A percentile compares a stretch with the other conserved stretches of the same genome.
Evolutionary conservation across 805 yeast genomes (phyloP).

Genomic region (Wickerhamiella bombiphila): DNA sequence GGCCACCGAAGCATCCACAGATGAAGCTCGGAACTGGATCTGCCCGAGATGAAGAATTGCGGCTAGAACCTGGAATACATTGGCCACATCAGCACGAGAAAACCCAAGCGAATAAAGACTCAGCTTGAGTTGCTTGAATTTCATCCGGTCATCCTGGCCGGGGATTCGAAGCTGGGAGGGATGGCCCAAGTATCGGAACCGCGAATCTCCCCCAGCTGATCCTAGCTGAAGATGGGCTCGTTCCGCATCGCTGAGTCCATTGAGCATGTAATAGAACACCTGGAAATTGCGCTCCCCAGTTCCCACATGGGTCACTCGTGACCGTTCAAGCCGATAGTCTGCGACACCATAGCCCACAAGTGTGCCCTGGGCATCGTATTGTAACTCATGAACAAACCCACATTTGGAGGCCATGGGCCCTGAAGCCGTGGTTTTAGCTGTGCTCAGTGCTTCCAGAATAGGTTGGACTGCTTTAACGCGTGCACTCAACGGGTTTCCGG

Average conservation of each 20-base stretch:
- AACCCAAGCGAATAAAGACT: constrained; percentile 38
- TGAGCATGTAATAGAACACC: constrained; percentile 40
- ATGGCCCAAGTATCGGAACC: constrained; percentile 32
- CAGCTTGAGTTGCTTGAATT: constrained; percentile 33
- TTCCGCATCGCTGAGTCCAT: constrained; percentile 32
- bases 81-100: constrained; percentile 31
- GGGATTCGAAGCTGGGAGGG: constrained; percentile 26
- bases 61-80: constrained; percentile 34
- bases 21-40: constrained; percentile 23
- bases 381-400: constrained; percentile 42
- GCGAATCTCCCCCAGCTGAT: constrained; percentile 23
- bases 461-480: constrained; percentile 24
- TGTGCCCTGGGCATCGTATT: constrained; percentile 31
- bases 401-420: constrained; percentile 32
- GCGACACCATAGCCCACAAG: constrained; percentile 40
- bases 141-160: constrained; percentile 35
- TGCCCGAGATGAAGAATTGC: constrained; percentile 32
- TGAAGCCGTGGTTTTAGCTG: constrained; percentile 25
- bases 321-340: constrained; percentile 41
- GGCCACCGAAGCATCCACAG: constrained; percentile 24
- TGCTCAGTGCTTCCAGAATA: constrained; percentile 26
- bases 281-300: constrained; percentile 43
- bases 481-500: constrained; percentile 25
- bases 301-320: constrained; percentile 38
- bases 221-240: constrained; percentile 30